These are phyloP conservation scores for Leptodontidium sp. DNA, from an alignment of 2,329 filamentous ascomycete genomes.

Conservation along the genomic window DNA sequence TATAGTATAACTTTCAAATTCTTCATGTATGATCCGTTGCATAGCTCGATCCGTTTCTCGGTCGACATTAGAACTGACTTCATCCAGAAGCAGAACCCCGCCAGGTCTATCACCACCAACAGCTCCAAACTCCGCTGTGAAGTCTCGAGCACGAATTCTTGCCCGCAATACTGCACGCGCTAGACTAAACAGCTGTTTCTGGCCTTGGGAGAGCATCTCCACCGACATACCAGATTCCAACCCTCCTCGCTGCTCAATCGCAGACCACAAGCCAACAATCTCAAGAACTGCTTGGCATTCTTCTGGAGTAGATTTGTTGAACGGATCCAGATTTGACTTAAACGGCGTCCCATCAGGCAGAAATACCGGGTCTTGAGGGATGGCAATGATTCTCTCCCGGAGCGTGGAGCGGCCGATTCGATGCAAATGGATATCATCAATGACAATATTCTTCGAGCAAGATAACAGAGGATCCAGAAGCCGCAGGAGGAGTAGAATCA, in stretches of 20 bases:
- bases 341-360: conserved; percentile 54
- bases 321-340: conserved; percentile 54
- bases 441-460: conserved; percentile 49
- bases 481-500: conserved; percentile 52
- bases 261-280: conserved; percentile 25
- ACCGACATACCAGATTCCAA: conserved; percentile 49
- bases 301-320: conserved; percentile 40
- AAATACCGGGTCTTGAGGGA: conserved; percentile 63
- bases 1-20: conserved; percentile 63
- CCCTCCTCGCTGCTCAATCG: conserved; percentile 44
- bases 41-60: conserved; percentile 62
- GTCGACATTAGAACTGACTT: conserved; percentile 56
- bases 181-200: conserved; percentile 57
- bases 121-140: conserved; percentile 42
- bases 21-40: conserved; percentile 60
- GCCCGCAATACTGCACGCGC: conserved; percentile 53
- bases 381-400: conserved; percentile 57
- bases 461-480: conserved; percentile 47
- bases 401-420: conserved; percentile 53
- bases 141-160: conserved; percentile 51
- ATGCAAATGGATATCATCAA: conserved; percentile 53
- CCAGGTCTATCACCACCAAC: neutral
- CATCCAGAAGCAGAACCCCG: conserved; percentile 29
- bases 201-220: conserved; percentile 52
- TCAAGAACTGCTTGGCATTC: conserved; percentile 27